Base-by-base conservation (phyloP, 208 protist genomes). In the Wallacemonas sp. region DNA sequence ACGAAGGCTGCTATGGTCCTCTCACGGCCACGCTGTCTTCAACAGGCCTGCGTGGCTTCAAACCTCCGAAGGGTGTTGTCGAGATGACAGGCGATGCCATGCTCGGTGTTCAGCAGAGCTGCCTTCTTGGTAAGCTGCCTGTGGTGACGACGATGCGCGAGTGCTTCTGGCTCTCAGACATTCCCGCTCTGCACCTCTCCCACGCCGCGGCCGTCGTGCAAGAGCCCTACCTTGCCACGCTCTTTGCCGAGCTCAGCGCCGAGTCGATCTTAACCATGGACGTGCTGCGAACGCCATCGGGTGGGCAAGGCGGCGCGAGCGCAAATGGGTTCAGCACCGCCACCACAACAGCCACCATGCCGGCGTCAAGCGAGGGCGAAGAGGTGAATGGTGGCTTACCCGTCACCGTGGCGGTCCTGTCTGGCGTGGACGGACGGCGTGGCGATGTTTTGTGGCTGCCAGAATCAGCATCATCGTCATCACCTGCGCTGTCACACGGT, bases 91-190 rank as follows among this genome's bases (percentile, higher is more conserved):
- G 36, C n/a, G 30, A 27, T 0, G 2, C 4, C n/a, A 17, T 21
- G 1, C 42, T 51, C 2, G 34, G 36, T 9, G 9, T 26, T 9
- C 42, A 24, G 42, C 46, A 44, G 2, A 28, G 6, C 30, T 34
- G 14, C 0, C 46, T 58, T n/a, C 44, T 87, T 24, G 82, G 82
- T 12, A 62, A 75, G 15, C 62, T 86, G 28, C 77, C 86, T 0
- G 45, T 47, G 8, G 26, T 88, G 21, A 44, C 44, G 2, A 77
- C 86, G 44, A 82, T 90, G 79, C 51, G 62, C 0, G 77, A 84
- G 36, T 77, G 64, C 22, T 84, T 82, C 55, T 93, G 80, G 80
- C 72, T 90, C 2, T 71, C 64, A 12, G 87, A 90, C 56, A 77
- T 90, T 14, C 46, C 79, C n/a, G 78, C 83, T 6, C 24, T 54